Percentiles rank a stretch among this genome's conserved stretches.
These are phyloP conservation scores for Diutina mesorugosa DNA, from an alignment of 1,139 yeast genomes.

Conservation along the genomic window DNA sequence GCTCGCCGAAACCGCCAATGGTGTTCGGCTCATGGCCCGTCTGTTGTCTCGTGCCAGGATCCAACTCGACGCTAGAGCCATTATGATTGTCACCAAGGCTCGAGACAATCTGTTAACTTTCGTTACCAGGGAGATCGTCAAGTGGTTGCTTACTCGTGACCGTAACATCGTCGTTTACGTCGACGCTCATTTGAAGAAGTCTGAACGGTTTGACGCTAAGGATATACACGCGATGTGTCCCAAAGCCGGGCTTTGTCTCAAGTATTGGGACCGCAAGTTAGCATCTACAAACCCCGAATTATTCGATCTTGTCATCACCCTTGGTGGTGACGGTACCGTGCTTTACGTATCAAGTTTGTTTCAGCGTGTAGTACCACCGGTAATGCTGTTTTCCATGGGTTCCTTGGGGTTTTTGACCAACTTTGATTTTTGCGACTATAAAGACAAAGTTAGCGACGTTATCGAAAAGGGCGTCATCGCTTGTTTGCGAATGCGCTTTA, in stretches of 20 bases:
- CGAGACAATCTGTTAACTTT: slow-evolving; percentile 66
- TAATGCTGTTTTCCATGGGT: slow-evolving; percentile 71
- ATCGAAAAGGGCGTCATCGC: slow-evolving; percentile 64
- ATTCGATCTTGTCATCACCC: slow-evolving; percentile 65
- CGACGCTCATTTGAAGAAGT: slow-evolving; percentile 47
- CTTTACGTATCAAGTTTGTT: slow-evolving; percentile 67
- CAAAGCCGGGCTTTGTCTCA: slow-evolving; percentile 27
- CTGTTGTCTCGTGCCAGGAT: slow-evolving; percentile 66
- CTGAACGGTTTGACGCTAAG: slow-evolving; percentile 48
- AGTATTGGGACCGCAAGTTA: slow-evolving; percentile 56
- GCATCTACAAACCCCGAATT: slow-evolving; percentile 43
- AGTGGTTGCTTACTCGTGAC: slow-evolving; percentile 47
- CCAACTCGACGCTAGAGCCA: slow-evolving; percentile 52
- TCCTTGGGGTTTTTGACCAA: slow-evolving; percentile 75
- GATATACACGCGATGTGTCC: slow-evolving; percentile 28
- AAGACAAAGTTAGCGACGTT: slow-evolving; percentile 40
- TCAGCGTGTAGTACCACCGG: slow-evolving; percentile 78
- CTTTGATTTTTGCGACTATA: slow-evolving; percentile 60
- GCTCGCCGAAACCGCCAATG: slow-evolving; percentile 75
- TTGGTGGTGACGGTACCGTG: slow-evolving; percentile 91
- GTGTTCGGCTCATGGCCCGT: slow-evolving; percentile 68
- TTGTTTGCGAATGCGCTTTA: slow-evolving; percentile 68
- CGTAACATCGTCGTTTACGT: slow-evolving; percentile 52
- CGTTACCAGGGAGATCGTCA: slow-evolving; percentile 65
- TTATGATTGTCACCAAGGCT: slow-evolving; percentile 78